A percentile compares a stretch with the other conserved stretches of the same genome.
These are phyloP conservation scores for Mycocentrospora acerina DNA, from an alignment of 2,329 filamentous ascomycete genomes.

Conservation along the genomic window DNA sequence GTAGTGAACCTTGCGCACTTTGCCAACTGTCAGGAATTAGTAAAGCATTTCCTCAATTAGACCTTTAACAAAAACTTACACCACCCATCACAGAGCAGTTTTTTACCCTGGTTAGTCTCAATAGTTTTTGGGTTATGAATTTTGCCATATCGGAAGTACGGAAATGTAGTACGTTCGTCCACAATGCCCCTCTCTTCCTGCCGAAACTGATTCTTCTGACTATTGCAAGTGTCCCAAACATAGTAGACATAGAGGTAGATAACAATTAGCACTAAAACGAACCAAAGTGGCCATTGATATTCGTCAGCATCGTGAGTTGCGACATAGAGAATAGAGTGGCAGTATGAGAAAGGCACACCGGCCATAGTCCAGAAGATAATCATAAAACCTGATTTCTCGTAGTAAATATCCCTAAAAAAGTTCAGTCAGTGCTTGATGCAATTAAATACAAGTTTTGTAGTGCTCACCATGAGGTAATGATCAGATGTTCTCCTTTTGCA, in stretches of 20 bases:
- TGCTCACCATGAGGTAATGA: constrained; percentile 75
- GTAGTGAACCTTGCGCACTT: constrained; percentile 80
- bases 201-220: constrained; percentile 91
- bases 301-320: constrained; percentile 77
- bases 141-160: constrained; percentile 85
- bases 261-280: constrained; percentile 64
- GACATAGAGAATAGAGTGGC: constrained; percentile 88
- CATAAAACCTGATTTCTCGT: constrained; percentile 97
- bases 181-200: constrained; percentile 71
- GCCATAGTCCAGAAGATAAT: constrained; percentile 97
- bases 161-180: constrained; percentile 75
- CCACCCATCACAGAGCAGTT: constrained; percentile 80
- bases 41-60: too few relatives aligned
- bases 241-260: constrained; percentile 84
- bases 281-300: constrained; percentile 74
- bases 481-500: constrained; percentile 88
- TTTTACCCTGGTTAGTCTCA: constrained; percentile 69
- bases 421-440: constrained; percentile 4
- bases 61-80: too few relatives aligned
- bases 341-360: constrained; percentile 87
- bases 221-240: constrained; percentile 90
- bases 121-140: constrained; percentile 80
- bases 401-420: constrained; percentile 78
- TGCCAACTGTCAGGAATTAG: too few relatives aligned
- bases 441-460: neutral